Evolutionary conservation across 2,329 filamentous ascomycete genomes (phyloP).

Genomic region (Alternaria metachromatica): DNA sequence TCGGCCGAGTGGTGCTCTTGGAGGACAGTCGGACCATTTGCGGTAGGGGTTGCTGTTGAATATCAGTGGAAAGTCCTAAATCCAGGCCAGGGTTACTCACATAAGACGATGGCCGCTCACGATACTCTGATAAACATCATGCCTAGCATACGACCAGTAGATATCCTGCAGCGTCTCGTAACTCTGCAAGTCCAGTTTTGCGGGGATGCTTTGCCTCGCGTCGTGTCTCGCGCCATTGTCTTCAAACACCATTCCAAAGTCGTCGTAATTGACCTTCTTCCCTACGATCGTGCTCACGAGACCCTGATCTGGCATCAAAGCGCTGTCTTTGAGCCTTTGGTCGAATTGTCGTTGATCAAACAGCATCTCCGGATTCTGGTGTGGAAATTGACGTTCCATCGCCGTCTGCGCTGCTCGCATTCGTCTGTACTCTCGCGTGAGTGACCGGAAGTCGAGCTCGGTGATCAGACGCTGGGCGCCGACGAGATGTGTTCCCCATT

Average conservation of each 20-base stretch:
- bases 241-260: constrained; percentile 60
- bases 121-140: constrained; percentile 90
- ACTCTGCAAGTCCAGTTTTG: constrained; percentile 69
- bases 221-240: constrained; percentile 33
- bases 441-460: constrained; percentile 78
- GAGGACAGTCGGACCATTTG: constrained; percentile 85
- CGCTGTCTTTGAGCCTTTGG: constrained; percentile 55
- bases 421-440: constrained; percentile 73
- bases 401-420: constrained; percentile 61
- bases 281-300: constrained; percentile 66
- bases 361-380: constrained; percentile 40
- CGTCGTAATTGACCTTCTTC: constrained; percentile 63
- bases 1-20: constrained; percentile 78
- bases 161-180: constrained; percentile 85
- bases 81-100: constrained; percentile 61
- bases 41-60: constrained; percentile 74
- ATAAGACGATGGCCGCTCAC: constrained; percentile 84
- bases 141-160: constrained; percentile 96
- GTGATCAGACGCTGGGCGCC: constrained; percentile 82
- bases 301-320: constrained; percentile 51
- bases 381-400: constrained; percentile 46
- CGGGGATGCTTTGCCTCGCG: constrained; percentile 45
- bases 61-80: constrained; percentile 26
- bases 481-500: constrained; percentile 92
- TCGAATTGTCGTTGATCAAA: constrained; percentile 39